Conservation (phyloP, 192 early-diverging fungal species). For the Coemansia sp. region DNA sequence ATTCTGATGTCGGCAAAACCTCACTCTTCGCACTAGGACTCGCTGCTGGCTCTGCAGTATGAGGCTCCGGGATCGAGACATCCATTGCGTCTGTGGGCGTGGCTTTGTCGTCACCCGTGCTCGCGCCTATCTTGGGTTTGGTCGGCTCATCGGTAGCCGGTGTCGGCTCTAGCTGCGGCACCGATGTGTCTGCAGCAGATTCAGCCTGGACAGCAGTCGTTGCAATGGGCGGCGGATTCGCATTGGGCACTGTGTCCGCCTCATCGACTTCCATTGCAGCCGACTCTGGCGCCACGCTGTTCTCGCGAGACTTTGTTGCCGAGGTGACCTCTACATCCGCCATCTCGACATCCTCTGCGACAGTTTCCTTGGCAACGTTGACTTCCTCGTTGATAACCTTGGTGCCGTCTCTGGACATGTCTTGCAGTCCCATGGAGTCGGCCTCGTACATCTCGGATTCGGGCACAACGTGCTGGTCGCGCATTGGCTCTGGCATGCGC, state of each 20-base stretch:
- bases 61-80: no score
- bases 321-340: neutral
- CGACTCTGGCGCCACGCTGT: no score
- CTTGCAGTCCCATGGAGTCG: constrained; percentile 41
- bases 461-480: constrained; percentile 50
- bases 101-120: no score
- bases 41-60: no score
- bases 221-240: neutral
- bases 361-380: constrained; percentile 4
- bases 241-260: neutral
- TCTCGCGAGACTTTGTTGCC: neutral
- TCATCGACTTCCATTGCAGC: constrained; percentile 31
- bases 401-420: constrained; percentile 27
- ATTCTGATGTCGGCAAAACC: no score
- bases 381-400: constrained; percentile 44
- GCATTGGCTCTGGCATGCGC: constrained; percentile 39
- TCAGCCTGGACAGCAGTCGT: neutral
- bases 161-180: neutral
- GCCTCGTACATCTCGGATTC: constrained; percentile 52
- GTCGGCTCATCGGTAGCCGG: neutral
- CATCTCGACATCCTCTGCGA: constrained; percentile 26
- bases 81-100: no score
- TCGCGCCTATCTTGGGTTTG: neutral
- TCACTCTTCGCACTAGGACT: no score
- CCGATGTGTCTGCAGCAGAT: neutral